Evolutionary conservation across 495 filamentous ascomycete genomes (phyloP), one percentile per base, ranked within the genome.

Genomic region (Friedmanniomyces simplex): DNA sequence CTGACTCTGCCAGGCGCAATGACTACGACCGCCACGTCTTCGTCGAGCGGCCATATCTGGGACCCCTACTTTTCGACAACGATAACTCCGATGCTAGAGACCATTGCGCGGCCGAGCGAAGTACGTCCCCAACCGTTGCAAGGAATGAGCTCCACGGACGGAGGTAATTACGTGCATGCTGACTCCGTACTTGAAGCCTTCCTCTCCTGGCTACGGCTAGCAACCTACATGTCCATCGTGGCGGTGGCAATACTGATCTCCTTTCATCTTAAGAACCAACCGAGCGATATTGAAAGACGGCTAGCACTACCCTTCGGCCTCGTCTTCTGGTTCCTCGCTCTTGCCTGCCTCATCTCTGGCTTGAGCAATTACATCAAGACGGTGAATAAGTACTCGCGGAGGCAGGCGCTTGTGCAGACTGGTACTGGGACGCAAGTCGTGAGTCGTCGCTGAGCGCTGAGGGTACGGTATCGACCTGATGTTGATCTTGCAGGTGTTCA

Each of bases 381-480:
- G 1, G 84, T 97, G n/a, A 85, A 79, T 56, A 85, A 87, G 66
- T 98, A 94, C 68, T 83, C 82, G 57, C 75, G 80, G 36, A 80
- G 84, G 61, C 74, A 77, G 25, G 93, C 93, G 0, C 76, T 98
- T 55, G 93, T 97, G 36, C 93, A 98, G 72, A 87, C 82, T 49
- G 93, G 93, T 32, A 91, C 87, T 84, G 95, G 89, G 73, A 96
- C 93, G 36, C 90, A 96, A 69, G 66, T 81, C 22, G 86, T 89
- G 64, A 67, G 83, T 72, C 20, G 26, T n/a, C 18, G 28, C 13
- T 41, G 20, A 21, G 28, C 26, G 0, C n/a, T 42, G 46, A 21
- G 16, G 28, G 39, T 20, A 28, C n/a, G 22, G n/a, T 36, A 37
- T n/a, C n/a, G n/a, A n/a, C n/a, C 49, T 55, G 54, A 47, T 57